A percentile compares a stretch with the other conserved stretches of the same genome.
Conservation (phyloP, 2,329 filamentous ascomycete genomes). For the Polytolypa hystricis region DNA sequence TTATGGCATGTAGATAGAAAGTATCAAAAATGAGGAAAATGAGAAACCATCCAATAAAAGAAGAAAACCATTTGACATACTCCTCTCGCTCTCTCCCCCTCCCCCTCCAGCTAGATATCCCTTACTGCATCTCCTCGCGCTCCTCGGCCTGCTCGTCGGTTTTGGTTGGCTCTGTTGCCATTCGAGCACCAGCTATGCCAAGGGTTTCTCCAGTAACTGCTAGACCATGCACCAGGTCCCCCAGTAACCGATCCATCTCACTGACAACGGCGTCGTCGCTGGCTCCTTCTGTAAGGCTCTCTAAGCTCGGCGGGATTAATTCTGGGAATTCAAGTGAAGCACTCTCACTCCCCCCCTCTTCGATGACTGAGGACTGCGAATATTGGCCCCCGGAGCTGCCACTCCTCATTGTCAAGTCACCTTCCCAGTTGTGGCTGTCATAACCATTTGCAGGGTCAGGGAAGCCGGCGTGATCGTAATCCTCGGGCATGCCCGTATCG, state of each 20-base stretch:
- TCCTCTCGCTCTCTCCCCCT: no score
- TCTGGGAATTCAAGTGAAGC: constrained; percentile 21
- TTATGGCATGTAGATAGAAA: no score
- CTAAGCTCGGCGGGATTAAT: constrained; percentile 27
- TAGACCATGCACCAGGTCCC: constrained; percentile 29
- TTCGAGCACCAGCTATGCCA: constrained; percentile 9
- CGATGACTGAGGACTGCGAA: not conserved
- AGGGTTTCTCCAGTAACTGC: constrained; percentile 26
- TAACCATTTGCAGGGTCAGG: not conserved
- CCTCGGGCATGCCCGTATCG: constrained; percentile 36
- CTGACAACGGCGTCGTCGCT: constrained; percentile 25
- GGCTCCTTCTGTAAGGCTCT: constrained; percentile 28
- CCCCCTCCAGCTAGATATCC: no score
- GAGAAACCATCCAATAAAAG: no score
- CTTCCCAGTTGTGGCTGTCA: not conserved
- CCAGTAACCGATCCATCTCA: constrained; percentile 32
- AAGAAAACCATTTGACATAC: no score
- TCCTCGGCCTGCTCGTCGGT: no score
- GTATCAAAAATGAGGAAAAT: no score
- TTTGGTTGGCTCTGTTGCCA: constrained; percentile 13
- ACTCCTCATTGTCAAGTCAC: not conserved
- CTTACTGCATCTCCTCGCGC: not conserved
- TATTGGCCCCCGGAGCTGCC: no score
- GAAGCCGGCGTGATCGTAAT: constrained; percentile 29
- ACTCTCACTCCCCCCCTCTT: not conserved